Evolutionary conservation across 805 yeast species (phyloP), one percentile per base, ranked within the genome.

Genomic region (Debaryomyces tyrocola): DNA sequence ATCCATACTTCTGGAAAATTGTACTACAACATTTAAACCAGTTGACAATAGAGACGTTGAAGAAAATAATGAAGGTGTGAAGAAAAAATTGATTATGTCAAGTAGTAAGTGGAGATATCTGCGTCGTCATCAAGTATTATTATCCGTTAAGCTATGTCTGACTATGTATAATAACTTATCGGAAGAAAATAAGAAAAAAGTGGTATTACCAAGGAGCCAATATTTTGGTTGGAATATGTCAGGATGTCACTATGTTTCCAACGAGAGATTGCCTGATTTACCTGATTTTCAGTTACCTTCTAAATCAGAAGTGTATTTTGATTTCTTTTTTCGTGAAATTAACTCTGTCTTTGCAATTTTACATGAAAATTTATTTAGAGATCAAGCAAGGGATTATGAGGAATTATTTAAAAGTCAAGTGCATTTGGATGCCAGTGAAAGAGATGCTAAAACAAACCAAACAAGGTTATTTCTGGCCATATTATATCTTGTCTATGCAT

Each of bases 221-320:
- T 77, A 73, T 42, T 83, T 79, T 54, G 86, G 85, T 12, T 83
- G 87, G 86, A 83, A 83, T 57, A 65, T 82, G 78, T 67, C 77
- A n/a, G 87, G 87, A 1, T 73, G 73, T 24, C 77, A 75, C 54
- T 83, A 79, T 55, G 50, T 80, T 15, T 48, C 49, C 21, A 56
- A 63, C 4, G 70, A 67, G 24, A 51, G 46, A 10, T 52, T 73
- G 33, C 78, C 77, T 12, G 61, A 57, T 2, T 45, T 58, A 10
- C 73, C 76, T 1, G 62, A 58, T 2, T 48, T 63, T 12, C 39
- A 47, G 1, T 27, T 55, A 10, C 50, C 52, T 7, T 4, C 48
- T 9, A 43, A 43, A 4, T 18, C 34, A 7, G 33, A 53, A 49
- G 44, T 51, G 15, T 62, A 69, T 39, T 50, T 73, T n/a, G 60